These are phyloP conservation scores for Plenodomus biglobosus DNA, from an alignment of 2,329 filamentous ascomycete species.

Conservation along the genomic window DNA sequence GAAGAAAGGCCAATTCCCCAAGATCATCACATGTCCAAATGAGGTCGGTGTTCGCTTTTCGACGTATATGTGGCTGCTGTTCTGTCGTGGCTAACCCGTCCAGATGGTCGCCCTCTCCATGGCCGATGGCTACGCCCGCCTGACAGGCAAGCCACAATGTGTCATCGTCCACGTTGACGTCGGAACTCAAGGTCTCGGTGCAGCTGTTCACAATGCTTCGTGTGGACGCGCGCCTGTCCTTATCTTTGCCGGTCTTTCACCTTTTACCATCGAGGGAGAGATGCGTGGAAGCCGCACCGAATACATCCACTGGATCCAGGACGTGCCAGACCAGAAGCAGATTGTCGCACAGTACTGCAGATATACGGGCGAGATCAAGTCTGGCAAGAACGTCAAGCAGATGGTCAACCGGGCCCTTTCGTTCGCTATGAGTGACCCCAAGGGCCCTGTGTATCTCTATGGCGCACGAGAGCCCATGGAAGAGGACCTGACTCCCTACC, in stretches of 20 bases:
- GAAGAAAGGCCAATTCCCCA: slow-evolving; percentile 64
- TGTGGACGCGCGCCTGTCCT: slow-evolving; percentile 73
- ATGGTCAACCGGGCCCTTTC: slow-evolving; percentile 83
- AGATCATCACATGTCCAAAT: slow-evolving; percentile 77
- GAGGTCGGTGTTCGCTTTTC: slow-evolving; percentile 55
- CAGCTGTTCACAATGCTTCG: slow-evolving; percentile 77
- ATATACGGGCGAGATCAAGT: slow-evolving; percentile 80
- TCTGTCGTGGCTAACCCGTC: slow-evolving; percentile 4
- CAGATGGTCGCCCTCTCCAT: slow-evolving; percentile 84
- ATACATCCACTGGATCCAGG: slow-evolving; percentile 85
- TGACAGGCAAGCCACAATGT: slow-evolving; percentile 71
- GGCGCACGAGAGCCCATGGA: slow-evolving; percentile 81
- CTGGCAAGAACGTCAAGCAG: slow-evolving; percentile 83
- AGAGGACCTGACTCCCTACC: slow-evolving; percentile 66
- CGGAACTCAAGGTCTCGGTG: slow-evolving; percentile 75
- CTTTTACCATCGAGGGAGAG: slow-evolving; percentile 76
- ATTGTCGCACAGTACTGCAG: slow-evolving; percentile 85
- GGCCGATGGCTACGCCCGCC: slow-evolving; percentile 74
- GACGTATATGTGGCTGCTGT: not conserved
- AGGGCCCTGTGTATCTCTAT: slow-evolving; percentile 77
- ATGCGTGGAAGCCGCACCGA: slow-evolving; percentile 71
- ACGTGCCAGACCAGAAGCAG: slow-evolving; percentile 77
- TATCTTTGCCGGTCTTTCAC: slow-evolving; percentile 76
- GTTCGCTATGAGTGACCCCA: slow-evolving; percentile 75
- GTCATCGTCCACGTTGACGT: slow-evolving; percentile 83